A percentile compares a stretch with the other conserved stretches of the same genome.
phyloP scores from a whole-genome alignment of 192 early-diverging fungal species.

The Coemansia sp. region DNA sequence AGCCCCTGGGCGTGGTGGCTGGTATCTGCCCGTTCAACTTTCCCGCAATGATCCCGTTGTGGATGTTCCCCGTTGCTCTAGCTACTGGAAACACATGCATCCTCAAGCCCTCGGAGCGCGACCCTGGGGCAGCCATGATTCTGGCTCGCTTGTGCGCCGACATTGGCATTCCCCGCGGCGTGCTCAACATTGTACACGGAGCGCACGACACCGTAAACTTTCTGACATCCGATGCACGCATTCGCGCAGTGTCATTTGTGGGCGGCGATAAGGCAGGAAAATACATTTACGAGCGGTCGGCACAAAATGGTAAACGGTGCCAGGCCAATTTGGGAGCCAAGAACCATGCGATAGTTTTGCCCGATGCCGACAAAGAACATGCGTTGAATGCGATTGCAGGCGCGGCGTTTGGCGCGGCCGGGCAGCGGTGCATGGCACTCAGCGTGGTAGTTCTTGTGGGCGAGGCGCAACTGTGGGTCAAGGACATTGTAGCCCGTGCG shows the following conservation, averaged over 20 bases:
- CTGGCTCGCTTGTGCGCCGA: constrained; percentile 83
- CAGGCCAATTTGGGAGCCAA: constrained; percentile 97
- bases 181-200: constrained; percentile 92
- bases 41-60: constrained; percentile 91
- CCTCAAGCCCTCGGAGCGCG: constrained; percentile 92
- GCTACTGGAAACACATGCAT: constrained; percentile 88
- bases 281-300: constrained; percentile 84
- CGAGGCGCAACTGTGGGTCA: constrained; percentile 75
- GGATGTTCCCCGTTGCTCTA: constrained; percentile 96
- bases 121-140: constrained; percentile 89
- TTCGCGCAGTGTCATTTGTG: constrained; percentile 93
- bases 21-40: constrained; percentile 98
- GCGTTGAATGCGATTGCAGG: constrained; percentile 89
- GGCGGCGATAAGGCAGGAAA: constrained; percentile 87
- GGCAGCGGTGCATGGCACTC: constrained; percentile 97
- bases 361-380: constrained; percentile 93
- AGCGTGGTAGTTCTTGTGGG: constrained; percentile 91
- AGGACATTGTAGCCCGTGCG: constrained; percentile 87
- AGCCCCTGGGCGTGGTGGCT: constrained; percentile 89
- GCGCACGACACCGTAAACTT: constrained; percentile 84
- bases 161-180: constrained; percentile 86
- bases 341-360: constrained; percentile 94
- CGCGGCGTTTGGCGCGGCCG: constrained; percentile 96
- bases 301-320: constrained; percentile 89
- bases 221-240: constrained; percentile 76